Evolutionary conservation across 2,329 filamentous ascomycete genomes (phyloP).

Genomic region (Scedosporium boydii): DNA sequence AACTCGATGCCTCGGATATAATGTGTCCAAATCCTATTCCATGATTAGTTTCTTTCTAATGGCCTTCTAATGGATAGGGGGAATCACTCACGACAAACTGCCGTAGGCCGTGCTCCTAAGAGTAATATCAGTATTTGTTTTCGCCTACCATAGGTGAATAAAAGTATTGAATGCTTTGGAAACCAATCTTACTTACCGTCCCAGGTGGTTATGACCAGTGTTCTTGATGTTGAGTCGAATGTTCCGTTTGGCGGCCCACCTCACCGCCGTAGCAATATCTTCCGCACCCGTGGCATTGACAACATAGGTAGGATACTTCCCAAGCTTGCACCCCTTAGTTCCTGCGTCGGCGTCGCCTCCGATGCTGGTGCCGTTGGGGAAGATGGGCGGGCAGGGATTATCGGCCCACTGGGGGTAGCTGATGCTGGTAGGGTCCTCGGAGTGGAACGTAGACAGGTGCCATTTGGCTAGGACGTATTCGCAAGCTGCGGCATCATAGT

Average conservation of each 20-base stretch:
- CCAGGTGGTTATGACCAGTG: constrained; percentile 16
- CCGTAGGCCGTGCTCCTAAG: background rate
- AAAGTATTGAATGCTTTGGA: background rate
- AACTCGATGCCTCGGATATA: constrained; percentile 5
- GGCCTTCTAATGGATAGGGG: too few species aligned
- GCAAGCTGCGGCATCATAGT: constrained; percentile 31
- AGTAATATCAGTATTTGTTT: too few species aligned
- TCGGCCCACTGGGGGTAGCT: constrained; percentile 16
- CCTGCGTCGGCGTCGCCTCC: constrained; percentile 23
- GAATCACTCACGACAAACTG: constrained; percentile 7
- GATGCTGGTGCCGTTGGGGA: constrained; percentile 19
- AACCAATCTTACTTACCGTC: background rate
- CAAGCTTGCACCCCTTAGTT: constrained; percentile 28
- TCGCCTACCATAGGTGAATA: too few species aligned
- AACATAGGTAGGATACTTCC: constrained; percentile 31
- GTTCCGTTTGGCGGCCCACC: constrained; percentile 27
- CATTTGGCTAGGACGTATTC: constrained; percentile 16
- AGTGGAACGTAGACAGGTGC: constrained; percentile 15
- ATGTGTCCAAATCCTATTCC: constrained; percentile 4
- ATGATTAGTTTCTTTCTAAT: background rate
- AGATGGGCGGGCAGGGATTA: constrained; percentile 19
- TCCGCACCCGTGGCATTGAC: constrained; percentile 20
- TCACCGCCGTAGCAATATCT: constrained; percentile 22
- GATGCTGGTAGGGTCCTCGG: constrained; percentile 2
- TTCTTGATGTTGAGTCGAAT: constrained; percentile 25